Base-by-base conservation (phyloP, 352 stramenopile species). In the Phytophthora ramorum region DNA sequence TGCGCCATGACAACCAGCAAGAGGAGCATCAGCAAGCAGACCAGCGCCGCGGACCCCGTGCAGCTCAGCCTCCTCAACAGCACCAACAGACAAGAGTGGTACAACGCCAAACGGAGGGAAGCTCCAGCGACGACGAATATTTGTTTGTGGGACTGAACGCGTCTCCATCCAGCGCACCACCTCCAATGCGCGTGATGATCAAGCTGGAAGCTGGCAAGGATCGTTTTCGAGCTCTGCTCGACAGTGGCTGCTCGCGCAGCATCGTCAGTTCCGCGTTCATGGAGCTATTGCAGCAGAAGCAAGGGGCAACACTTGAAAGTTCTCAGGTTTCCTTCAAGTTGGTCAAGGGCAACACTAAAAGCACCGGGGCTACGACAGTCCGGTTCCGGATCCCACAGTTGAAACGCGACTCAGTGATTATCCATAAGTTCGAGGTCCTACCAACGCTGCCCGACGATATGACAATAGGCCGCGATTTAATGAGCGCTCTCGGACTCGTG, bases 371-470 rank as follows among this genome's bases (percentile, higher is more conserved):
- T 6, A 43, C 47, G 26, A 10, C 12, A 2, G 37, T 57, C 30
- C 37, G 40, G 1, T 46, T 58, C 20, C 24, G 47, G 0, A 47
- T 65, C 8, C 58, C 58, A 14, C 1, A 52, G 9, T 4, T 58
- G 0, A 65, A 58, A 13, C 47, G 47, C 22, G 58, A 52, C 8
- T 37, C 47, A 4, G 28, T 65, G 14, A 65, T 58, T 12, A 47
- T 58, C 2, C 47, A 65, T 47, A 10, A 26, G 0, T 65, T 65
- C 13, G 58, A 65, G 19, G 47, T 58, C 2, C 7, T 65, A n/a
- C 16, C 37, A 0, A 37, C 35, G 1, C 2, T 57, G 9, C 45
- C 1, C 16, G 34, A 48, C 20, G 30, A 50, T 3, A 63, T 53
- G 38, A 12, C 12, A 0, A 43, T 58, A 7, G 48, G 47, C 1